These are phyloP conservation scores for Triticum monococcum DNA, from an alignment of 176 grass and related monocot genomes.

Conservation along the genomic window DNA sequence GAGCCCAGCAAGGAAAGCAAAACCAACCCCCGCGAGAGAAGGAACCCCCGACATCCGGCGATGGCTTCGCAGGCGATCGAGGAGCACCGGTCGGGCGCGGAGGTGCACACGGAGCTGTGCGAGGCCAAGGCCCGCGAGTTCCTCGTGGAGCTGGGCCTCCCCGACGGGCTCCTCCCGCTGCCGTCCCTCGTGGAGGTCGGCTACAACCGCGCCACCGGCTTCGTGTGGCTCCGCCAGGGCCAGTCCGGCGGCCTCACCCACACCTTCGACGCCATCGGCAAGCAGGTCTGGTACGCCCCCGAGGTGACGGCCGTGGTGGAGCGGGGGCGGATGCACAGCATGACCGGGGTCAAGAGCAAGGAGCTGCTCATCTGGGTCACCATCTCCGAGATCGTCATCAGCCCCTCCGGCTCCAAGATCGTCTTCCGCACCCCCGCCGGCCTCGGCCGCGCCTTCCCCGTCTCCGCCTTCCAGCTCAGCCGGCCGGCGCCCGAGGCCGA, in stretches of 20 bases:
- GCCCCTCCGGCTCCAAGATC: slow-evolving; percentile 43
- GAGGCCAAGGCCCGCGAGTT: slow-evolving; percentile 42
- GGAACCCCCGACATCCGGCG: not conserved
- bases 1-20: not conserved
- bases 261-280: slow-evolving; percentile 64
- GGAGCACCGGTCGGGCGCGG: slow-evolving; percentile 51
- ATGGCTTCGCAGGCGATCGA: slow-evolving; percentile 58
- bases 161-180: slow-evolving; percentile 53
- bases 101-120: slow-evolving; percentile 50
- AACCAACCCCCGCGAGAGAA: not conserved
- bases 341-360: slow-evolving; percentile 61
- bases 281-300: slow-evolving; percentile 60
- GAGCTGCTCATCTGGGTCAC: slow-evolving; percentile 70
- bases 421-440: slow-evolving; percentile 62
- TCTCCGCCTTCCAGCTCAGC: slow-evolving; percentile 57
- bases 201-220: slow-evolving; percentile 49
- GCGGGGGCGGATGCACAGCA: slow-evolving; percentile 41
- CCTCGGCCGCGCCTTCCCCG: slow-evolving; percentile 45
- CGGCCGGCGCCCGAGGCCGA: not conserved
- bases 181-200: slow-evolving; percentile 52
- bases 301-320: slow-evolving; percentile 63
- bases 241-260: slow-evolving; percentile 40
- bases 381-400: slow-evolving; percentile 62
- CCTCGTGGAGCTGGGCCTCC: slow-evolving; percentile 59
- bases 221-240: slow-evolving; percentile 63